These are phyloP conservation scores for Candida buenavistaensis DNA, from an alignment of 1,139 yeast genomes.

Conservation along the genomic window DNA sequence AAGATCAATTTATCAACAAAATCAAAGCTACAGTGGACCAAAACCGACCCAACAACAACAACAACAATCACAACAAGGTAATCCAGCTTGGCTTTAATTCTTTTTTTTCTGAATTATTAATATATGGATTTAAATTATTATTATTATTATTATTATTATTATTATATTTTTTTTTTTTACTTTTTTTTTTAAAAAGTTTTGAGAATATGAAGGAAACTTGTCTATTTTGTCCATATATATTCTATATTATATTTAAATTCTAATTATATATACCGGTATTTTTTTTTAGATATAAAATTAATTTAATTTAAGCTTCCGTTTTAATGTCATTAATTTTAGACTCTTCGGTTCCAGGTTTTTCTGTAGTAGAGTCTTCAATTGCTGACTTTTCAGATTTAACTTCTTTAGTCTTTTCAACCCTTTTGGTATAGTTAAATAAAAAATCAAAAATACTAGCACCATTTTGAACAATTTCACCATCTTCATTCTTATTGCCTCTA, in stretches of 20 bases:
- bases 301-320: no score
- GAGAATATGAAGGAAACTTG: no score
- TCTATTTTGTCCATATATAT: background rate
- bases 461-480: slow-evolving; percentile 16
- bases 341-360: background rate
- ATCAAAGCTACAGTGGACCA: slow-evolving; percentile 9
- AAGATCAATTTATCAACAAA: slow-evolving; percentile 14
- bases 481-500: slow-evolving; percentile 27
- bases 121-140: background rate
- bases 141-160: background rate
- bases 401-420: slow-evolving; percentile 1
- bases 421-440: slow-evolving; percentile 26
- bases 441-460: slow-evolving; percentile 62
- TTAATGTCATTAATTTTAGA: background rate
- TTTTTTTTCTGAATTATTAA: slow-evolving; percentile 1
- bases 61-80: slow-evolving; percentile 15
- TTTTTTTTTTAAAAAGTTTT: background rate
- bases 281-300: no score
- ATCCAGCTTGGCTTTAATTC: slow-evolving; percentile 18
- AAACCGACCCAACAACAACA: slow-evolving; percentile 15
- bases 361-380: slow-evolving; percentile 1
- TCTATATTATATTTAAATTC: background rate
- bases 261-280: background rate
- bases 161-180: background rate
- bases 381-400: background rate